Conservation (phyloP, 1,139 yeast species). For the Suhomyces wounanorum region DNA sequence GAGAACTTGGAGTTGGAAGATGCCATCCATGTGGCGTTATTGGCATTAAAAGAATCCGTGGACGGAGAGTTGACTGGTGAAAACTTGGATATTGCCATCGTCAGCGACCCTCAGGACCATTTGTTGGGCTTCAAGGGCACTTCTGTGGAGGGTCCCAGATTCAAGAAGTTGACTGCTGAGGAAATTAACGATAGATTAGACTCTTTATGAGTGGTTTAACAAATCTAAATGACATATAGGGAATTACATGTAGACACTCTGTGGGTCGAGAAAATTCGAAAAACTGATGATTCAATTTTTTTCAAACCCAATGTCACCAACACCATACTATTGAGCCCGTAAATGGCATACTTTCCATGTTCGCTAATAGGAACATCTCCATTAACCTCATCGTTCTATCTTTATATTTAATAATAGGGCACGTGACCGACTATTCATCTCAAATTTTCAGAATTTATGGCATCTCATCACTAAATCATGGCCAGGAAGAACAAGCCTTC, state of each 20-base stretch:
- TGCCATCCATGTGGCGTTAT: conserved; percentile 93
- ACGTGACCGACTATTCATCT: neutral
- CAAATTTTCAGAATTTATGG: conserved; percentile 2
- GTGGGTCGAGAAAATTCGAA: too few species aligned
- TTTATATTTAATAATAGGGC: neutral
- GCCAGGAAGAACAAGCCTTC: conserved; percentile 23
- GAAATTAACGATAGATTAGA: conserved; percentile 95
- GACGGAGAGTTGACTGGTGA: conserved; percentile 98
- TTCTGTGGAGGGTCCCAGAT: conserved; percentile 81
- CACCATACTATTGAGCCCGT: too few species aligned
- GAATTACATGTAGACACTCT: too few species aligned
- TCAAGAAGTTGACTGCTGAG: conserved; percentile 79
- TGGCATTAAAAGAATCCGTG: conserved; percentile 93
- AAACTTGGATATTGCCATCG: conserved; percentile 88
- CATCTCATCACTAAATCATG: conserved; percentile 8
- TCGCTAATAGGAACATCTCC: too few species aligned
- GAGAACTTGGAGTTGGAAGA: conserved; percentile 96
- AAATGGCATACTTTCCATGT: too few species aligned
- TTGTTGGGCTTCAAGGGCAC: conserved; percentile 86
- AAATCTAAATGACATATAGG: neutral
- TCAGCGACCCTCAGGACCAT: conserved; percentile 82
- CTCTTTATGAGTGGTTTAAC: conserved; percentile 55
- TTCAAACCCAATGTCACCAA: too few species aligned
- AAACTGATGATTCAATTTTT: too few species aligned
- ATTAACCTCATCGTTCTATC: neutral